phyloP scores from a whole-genome alignment of 2,329 filamentous ascomycete genomes.

The Hymenoscyphus repandus region DNA sequence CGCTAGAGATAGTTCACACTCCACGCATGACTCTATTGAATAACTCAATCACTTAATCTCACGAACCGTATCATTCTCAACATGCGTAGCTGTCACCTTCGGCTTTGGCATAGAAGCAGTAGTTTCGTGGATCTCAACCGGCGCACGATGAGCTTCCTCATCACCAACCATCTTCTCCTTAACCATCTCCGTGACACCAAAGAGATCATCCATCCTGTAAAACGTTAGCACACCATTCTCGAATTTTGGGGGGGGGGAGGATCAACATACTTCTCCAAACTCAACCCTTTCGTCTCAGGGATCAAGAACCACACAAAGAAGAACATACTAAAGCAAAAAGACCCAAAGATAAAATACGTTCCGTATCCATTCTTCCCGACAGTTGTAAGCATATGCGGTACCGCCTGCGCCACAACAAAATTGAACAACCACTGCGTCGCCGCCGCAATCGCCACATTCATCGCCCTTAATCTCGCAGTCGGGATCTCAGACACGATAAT shows the following conservation, averaged over 20 bases:
- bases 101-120: constrained; percentile 4
- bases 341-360: constrained; percentile 65
- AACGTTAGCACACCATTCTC: background rate
- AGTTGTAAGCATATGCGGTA: constrained; percentile 61
- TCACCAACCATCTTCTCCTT: constrained; percentile 24
- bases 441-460: constrained; percentile 64
- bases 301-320: constrained; percentile 33
- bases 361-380: constrained; percentile 43
- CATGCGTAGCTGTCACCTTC: background rate
- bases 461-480: constrained; percentile 56
- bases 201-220: constrained; percentile 54
- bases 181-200: constrained; percentile 50
- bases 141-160: constrained; percentile 14
- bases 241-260: background rate
- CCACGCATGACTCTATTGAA: background rate
- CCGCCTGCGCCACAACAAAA: constrained; percentile 63
- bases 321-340: constrained; percentile 58
- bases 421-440: constrained; percentile 72
- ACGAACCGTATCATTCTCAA: constrained; percentile 5
- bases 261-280: constrained; percentile 46
- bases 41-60: background rate
- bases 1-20: background rate
- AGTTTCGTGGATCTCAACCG: constrained; percentile 12
- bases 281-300: constrained; percentile 64
- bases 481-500: constrained; percentile 67